These are phyloP conservation scores for Vaccinium corymbosum DNA, from an alignment of 148 eudicot species.

Conservation along the genomic window DNA sequence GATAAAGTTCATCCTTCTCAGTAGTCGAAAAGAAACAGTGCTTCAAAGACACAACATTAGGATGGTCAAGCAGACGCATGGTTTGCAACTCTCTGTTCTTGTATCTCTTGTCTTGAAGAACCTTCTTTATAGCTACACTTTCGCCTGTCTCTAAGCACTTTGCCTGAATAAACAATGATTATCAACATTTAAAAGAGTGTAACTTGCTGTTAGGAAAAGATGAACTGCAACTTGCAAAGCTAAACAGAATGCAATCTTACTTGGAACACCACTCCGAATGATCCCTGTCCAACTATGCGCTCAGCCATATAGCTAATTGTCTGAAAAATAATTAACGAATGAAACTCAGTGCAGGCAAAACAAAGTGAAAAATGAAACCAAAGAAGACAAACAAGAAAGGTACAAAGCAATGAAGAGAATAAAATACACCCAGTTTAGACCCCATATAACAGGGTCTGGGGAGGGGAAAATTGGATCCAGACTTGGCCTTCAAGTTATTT, in stretches of 20 bases:
- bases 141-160: constrained; percentile 81
- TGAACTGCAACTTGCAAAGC: background rate
- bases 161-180: constrained; percentile 36
- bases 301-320: constrained; percentile 73
- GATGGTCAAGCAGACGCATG: constrained; percentile 80
- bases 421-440: background rate
- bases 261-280: constrained; percentile 68
- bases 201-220: background rate
- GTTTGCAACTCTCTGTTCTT: constrained; percentile 81
- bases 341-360: background rate
- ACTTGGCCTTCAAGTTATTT: background rate
- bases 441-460: background rate
- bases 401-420: background rate
- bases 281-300: constrained; percentile 60
- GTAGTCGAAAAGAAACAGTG: constrained; percentile 87
- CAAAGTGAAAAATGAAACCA: background rate
- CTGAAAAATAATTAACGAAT: constrained; percentile 27
- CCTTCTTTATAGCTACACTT: constrained; percentile 82
- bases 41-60: constrained; percentile 66
- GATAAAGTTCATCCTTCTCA: constrained; percentile 76
- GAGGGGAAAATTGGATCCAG: background rate
- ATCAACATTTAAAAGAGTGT: constrained; percentile 12
- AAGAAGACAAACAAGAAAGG: background rate
- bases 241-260: constrained; percentile 18
- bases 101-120: constrained; percentile 78